These are phyloP conservation scores for Clonostachys chloroleuca DNA, from an alignment of 2,329 filamentous ascomycete genomes.

Conservation along the genomic window DNA sequence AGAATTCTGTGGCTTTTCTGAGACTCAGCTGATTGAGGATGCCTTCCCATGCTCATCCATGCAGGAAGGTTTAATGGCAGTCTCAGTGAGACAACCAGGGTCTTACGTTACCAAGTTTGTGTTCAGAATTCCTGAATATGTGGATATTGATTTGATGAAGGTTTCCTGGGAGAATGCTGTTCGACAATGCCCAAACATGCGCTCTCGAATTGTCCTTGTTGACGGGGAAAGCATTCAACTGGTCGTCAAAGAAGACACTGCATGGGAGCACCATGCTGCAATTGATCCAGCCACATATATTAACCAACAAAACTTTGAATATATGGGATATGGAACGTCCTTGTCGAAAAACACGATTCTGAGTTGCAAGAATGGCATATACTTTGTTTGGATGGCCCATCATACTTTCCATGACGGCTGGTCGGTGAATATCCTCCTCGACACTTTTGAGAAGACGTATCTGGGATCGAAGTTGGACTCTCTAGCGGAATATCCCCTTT, in stretches of 20 bases:
- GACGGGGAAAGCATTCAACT: not conserved
- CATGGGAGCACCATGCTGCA: not conserved
- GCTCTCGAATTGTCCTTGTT: constrained; percentile 9
- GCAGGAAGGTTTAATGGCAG: not conserved
- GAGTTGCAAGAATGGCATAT: not conserved
- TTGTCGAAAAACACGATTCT: not conserved
- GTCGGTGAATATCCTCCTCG: constrained; percentile 6
- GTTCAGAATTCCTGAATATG: not conserved
- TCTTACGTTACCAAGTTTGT: constrained; percentile 1
- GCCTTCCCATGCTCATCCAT: not conserved
- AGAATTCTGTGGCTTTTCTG: not conserved
- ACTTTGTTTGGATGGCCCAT: constrained; percentile 15
- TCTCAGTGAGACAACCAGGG: not conserved
- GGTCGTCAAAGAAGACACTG: not conserved
- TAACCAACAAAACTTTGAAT: not conserved
- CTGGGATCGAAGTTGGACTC: not conserved
- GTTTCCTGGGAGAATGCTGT: constrained; percentile 10
- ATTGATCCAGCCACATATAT: not conserved
- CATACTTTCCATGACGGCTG: constrained; percentile 19
- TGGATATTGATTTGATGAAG: constrained; percentile 7
- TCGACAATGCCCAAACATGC: constrained; percentile 6
- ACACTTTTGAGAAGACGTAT: constrained; percentile 3
- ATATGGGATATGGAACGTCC: not conserved
- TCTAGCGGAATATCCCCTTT: constrained; percentile 3
- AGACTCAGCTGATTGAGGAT: not conserved